phyloP scores from a whole-genome alignment of 2,329 filamentous ascomycete species.

The Monosporascus sp. region DNA sequence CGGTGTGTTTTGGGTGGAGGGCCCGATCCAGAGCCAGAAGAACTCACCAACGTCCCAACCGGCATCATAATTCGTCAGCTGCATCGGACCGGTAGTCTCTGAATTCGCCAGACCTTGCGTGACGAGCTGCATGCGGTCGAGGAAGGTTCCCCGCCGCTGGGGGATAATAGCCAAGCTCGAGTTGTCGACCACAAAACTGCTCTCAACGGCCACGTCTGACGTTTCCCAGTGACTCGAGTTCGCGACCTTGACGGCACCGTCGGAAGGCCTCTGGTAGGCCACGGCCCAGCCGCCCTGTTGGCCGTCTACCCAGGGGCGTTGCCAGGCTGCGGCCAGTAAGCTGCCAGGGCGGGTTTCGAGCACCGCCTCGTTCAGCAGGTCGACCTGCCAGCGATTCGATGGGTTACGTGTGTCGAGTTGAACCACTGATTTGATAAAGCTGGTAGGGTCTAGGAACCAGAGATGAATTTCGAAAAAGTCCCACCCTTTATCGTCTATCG shows the following conservation, averaged over 20 bases:
- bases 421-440: slow-evolving; percentile 14
- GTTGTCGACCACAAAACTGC: slow-evolving; percentile 11
- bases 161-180: slow-evolving; percentile 19
- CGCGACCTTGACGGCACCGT: slow-evolving; percentile 18
- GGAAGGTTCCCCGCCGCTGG: slow-evolving; percentile 7
- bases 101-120: slow-evolving; percentile 7
- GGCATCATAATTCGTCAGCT: slow-evolving; percentile 12
- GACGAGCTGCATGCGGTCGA: slow-evolving; percentile 13
- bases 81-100: slow-evolving; percentile 10
- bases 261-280: slow-evolving; percentile 19
- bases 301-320: slow-evolving; percentile 10
- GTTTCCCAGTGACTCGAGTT: slow-evolving; percentile 15
- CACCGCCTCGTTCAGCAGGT: slow-evolving; percentile 9
- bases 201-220: slow-evolving; percentile 13
- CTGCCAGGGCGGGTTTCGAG: slow-evolving; percentile 16
- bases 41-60: slow-evolving; percentile 14
- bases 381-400: slow-evolving; percentile 16
- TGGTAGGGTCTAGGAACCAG: slow-evolving; percentile 15
- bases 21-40: not conserved
- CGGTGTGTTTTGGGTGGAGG: too few relatives aligned
- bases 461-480: slow-evolving; percentile 12
- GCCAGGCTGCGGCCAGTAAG: slow-evolving; percentile 19
- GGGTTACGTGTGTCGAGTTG: slow-evolving; percentile 10
- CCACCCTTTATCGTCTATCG: slow-evolving; percentile 8
- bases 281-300: slow-evolving; percentile 15